These are phyloP conservation scores for Kandelia obovata DNA, from an alignment of 345 rosid genomes.

Conservation along the genomic window DNA sequence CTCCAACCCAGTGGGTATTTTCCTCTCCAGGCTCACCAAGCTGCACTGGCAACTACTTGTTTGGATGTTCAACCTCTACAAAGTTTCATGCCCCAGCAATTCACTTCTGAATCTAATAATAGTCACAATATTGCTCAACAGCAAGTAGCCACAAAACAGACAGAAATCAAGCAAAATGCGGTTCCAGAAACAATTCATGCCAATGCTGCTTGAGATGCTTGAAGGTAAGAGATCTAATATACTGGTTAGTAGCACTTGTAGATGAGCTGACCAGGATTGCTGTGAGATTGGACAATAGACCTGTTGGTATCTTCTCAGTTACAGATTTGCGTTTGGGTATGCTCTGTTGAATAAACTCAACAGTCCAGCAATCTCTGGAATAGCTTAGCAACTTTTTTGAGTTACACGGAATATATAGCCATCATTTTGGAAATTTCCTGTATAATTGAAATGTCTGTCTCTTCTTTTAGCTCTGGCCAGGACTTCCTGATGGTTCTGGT, in stretches of 20 bases:
- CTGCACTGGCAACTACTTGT: slow-evolving; percentile 4
- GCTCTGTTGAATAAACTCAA: neutral
- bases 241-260: neutral
- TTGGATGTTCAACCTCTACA: slow-evolving; percentile 13
- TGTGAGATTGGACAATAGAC: neutral
- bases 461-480: neutral
- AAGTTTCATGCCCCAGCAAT: neutral
- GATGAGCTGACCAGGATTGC: neutral
- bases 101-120: too few species aligned
- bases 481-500: neutral
- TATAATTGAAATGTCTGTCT: too few species aligned
- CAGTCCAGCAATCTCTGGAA: too few species aligned
- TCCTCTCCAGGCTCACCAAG: slow-evolving; percentile 17
- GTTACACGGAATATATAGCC: too few species aligned
- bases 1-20: slow-evolving; percentile 10
- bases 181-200: neutral
- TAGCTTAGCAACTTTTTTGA: too few species aligned
- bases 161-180: too few species aligned
- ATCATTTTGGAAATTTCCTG: too few species aligned
- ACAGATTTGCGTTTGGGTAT: neutral
- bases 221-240: neutral
- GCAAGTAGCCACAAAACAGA: neutral
- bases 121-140: neutral
- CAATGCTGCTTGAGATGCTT: neutral
- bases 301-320: neutral